Conservation (phyloP, 1,139 yeast genomes). For the Zygosaccharomyces pseudobailii region DNA sequence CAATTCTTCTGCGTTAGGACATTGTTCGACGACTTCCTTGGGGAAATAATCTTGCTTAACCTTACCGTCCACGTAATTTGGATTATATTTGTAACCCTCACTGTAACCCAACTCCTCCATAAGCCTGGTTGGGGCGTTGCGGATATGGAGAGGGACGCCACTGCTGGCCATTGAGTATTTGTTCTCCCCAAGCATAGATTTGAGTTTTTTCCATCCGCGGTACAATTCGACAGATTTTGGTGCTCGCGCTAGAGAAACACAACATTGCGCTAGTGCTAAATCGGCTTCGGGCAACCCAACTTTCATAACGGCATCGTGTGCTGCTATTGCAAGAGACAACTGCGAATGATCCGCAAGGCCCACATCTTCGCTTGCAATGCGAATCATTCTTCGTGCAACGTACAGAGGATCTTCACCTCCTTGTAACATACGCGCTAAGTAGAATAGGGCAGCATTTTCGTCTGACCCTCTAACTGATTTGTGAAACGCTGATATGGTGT, state of each 20-base stretch:
- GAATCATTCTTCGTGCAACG: constrained; percentile 85
- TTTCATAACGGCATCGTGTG: constrained; percentile 82
- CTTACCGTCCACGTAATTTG: constrained; percentile 64
- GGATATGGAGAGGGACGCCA: constrained; percentile 71
- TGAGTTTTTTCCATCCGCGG: constrained; percentile 68
- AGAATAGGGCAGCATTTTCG: constrained; percentile 84
- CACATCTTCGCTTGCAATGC: constrained; percentile 88
- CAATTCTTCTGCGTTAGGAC: constrained; percentile 18
- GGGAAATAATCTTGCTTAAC: constrained; percentile 74
- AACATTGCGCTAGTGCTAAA: constrained; percentile 83
- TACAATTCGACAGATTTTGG: constrained; percentile 82
- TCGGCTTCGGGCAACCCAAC: constrained; percentile 98
- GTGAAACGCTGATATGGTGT: constrained; percentile 90
- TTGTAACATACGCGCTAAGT: constrained; percentile 77
- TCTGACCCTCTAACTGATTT: constrained; percentile 85
- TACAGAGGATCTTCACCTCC: constrained; percentile 95
- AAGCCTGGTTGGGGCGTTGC: constrained; percentile 89
- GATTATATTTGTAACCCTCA: constrained; percentile 82
- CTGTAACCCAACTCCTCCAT: constrained; percentile 89
- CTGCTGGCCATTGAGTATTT: constrained; percentile 57
- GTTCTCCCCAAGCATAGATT: constrained; percentile 49
- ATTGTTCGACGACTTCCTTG: constrained; percentile 39
- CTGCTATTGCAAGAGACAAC: constrained; percentile 79
- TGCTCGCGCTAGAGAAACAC: constrained; percentile 80
- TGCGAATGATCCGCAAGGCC: constrained; percentile 80